A percentile compares a stretch with the other conserved stretches of the same genome.
Conservation (phyloP, 2,329 filamentous ascomycete genomes). For the Raffaelea arxii region DNA sequence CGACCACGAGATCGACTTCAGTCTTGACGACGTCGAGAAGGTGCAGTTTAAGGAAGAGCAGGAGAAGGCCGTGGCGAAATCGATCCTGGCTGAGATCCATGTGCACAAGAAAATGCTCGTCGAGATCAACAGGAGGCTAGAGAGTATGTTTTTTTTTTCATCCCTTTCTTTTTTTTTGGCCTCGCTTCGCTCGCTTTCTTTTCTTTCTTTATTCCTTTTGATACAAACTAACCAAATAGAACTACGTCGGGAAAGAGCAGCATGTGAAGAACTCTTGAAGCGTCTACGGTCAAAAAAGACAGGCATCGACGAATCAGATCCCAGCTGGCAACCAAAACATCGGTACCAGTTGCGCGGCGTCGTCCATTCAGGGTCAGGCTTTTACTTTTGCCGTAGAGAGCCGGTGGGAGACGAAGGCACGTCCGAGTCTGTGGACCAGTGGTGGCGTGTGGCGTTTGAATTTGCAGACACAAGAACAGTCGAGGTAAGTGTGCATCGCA, state of each 20-base stretch:
- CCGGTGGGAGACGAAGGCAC: conserved; percentile 10
- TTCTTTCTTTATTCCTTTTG: neutral
- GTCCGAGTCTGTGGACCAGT: conserved; percentile 14
- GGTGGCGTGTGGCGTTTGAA: conserved; percentile 18
- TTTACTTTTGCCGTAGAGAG: conserved; percentile 19
- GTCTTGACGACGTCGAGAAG: conserved; percentile 10
- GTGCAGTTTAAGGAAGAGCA: conserved; percentile 10
- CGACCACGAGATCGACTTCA: conserved; percentile 13
- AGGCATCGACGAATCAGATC: conserved; percentile 11
- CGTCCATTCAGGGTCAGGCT: conserved; percentile 14
- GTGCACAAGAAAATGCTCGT: conserved; percentile 11
- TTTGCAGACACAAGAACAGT: conserved; percentile 12
- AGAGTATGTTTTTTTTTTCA: neutral
- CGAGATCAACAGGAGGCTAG: conserved; percentile 8
- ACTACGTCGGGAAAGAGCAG: conserved; percentile 4
- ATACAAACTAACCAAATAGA: neutral
- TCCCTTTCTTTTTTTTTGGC: neutral
- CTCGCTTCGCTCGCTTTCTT: neutral
- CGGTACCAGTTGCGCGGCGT: conserved; percentile 22
- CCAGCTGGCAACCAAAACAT: conserved; percentile 18
- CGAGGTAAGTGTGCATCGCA: conserved; percentile 13
- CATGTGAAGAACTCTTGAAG: conserved; percentile 4
- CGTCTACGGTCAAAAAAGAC: conserved; percentile 12
- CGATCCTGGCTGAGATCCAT: conserved; percentile 12
- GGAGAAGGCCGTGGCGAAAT: conserved; percentile 10